phyloP scores from a whole-genome alignment of 805 yeast genomes.

The Alloascoidea hylecoeti region DNA sequence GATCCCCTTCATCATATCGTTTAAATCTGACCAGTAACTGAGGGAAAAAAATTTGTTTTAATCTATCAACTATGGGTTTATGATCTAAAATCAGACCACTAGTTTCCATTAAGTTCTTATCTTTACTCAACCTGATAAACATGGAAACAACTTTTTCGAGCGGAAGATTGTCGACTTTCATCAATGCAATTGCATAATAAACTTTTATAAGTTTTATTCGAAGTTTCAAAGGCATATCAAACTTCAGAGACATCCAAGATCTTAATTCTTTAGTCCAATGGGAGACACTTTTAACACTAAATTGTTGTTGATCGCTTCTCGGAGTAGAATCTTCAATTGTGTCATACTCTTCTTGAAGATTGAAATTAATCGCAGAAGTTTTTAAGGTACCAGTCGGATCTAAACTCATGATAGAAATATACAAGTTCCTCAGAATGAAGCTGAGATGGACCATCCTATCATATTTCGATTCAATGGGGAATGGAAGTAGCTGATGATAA shows the following conservation, averaged over 20 bases:
- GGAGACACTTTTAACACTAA: constrained; percentile 53
- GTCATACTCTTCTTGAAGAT: background rate
- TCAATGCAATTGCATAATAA: constrained; percentile 56
- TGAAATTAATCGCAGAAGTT: constrained; percentile 20
- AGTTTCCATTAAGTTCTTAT: constrained; percentile 16
- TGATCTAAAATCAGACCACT: constrained; percentile 22
- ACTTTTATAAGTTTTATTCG: constrained; percentile 51
- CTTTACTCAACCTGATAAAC: constrained; percentile 27
- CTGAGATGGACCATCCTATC: constrained; percentile 65
- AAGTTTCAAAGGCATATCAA: constrained; percentile 58
- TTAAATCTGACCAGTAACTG: constrained; percentile 22
- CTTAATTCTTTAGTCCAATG: constrained; percentile 83
- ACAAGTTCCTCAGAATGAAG: constrained; percentile 69
- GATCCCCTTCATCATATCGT: constrained; percentile 21
- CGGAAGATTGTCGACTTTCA: constrained; percentile 57
- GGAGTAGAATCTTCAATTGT: background rate
- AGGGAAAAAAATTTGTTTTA: constrained; percentile 24
- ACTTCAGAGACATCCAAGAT: constrained; percentile 65
- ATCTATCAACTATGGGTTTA: constrained; percentile 16
- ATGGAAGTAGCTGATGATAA: constrained; percentile 46
- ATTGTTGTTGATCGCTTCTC: constrained; percentile 21
- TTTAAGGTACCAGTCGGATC: constrained; percentile 64
- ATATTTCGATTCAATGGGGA: constrained; percentile 47
- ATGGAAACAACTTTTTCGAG: constrained; percentile 46
- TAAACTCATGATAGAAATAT: constrained; percentile 59